Evolutionary conservation across 495 filamentous ascomycete genomes (phyloP), one percentile per base, ranked within the genome.

Genomic region (Penicillium daleae): DNA sequence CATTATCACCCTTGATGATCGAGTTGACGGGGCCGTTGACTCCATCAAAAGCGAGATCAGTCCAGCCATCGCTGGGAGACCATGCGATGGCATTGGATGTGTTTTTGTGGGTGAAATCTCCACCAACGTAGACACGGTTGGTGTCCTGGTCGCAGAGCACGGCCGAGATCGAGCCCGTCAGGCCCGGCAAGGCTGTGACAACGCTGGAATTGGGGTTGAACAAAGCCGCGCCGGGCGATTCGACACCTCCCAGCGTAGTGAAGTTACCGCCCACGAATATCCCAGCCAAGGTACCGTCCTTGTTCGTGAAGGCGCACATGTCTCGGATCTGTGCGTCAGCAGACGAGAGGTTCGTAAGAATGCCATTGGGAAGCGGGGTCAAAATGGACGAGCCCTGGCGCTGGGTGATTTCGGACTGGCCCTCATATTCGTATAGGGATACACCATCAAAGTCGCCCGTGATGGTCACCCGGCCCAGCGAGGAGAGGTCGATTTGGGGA

Each of bases 231-330:
- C 91, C 93, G 50, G 86, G 85, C 13, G 93, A 89, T 73, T 92
- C 79, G 46, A 88, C 80, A 50, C 86, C 87, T 35, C 88, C 90
- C 39, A 99, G 75, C 68, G 90, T 96, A n/a, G 94, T 97, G 74
- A 99, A 99, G 78, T 97, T 98, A 15, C 95, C 95, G 26, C 89
- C 95, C 5, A 97, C 84, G 24, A 97, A 86, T 29, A 97, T 85
- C 13, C 91, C 92, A 19, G 85, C 81, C 37, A 89, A 78, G 5
- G 77, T 84, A 52, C 90, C 91, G 73, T 91, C 81, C 42, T 82
- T 82, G 72, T 85, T 76, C 19, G 86, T 80, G 70, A 94, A 93
- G 21, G 89, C 78, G 77, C 96, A 98, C 90, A 98, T 93, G 35
- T 90, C 82, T 66, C 85, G 83, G 66, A 99, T 97, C 26, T 87